Base-by-base conservation (phyloP, 345 rosid species). In the Camelina sativa region DNA sequence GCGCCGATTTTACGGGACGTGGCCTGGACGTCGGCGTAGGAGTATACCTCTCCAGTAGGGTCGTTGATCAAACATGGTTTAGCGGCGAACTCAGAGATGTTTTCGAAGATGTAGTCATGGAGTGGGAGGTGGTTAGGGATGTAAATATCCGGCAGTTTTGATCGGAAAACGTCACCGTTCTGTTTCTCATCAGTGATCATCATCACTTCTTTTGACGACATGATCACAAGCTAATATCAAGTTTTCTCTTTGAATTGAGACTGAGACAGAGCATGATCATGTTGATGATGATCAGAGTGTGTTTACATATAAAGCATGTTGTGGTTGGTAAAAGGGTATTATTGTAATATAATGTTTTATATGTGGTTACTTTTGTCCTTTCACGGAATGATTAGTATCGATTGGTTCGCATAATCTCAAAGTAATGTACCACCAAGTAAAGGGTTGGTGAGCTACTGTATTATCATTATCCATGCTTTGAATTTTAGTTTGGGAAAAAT, bases 41-140 rank as follows among this genome's bases (percentile, higher is more conserved):
- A 78, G 75, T 76, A 78, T 23, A 79, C 43, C 1, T 76, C 51
- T 4, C 96, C 92, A 52, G 89, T 86, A 30, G 87, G 47, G 22
- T 85, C 90, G 47, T 86, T 79, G 84, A 92, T 88, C 78, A 92
- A 17, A 57, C 94, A 90, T 0, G 98, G 94, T 13, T 81, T 85
- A 38, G 65, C 61, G 2, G 67, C 44, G 56, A 79, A 87, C 55
- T 59, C 87, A 75, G 78, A 91, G 89, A 77, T 86, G 89, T 92
- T 80, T 47, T 92, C 63, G 58, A 92, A 89, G 81, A 87, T 80
- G 47, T 88, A 92, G 3, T 79, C 57, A 73, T 90, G 96, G 10
- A 92, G 77, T 48, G 92, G 85, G 41, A 90, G 91, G 73, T 90
- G 91, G 50, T 81, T 81, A 0, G 97, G 92, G 80, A 92, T 84